phyloP scores from a whole-genome alignment of 495 filamentous ascomycete genomes.

The Astrothelium macrocarpum region DNA sequence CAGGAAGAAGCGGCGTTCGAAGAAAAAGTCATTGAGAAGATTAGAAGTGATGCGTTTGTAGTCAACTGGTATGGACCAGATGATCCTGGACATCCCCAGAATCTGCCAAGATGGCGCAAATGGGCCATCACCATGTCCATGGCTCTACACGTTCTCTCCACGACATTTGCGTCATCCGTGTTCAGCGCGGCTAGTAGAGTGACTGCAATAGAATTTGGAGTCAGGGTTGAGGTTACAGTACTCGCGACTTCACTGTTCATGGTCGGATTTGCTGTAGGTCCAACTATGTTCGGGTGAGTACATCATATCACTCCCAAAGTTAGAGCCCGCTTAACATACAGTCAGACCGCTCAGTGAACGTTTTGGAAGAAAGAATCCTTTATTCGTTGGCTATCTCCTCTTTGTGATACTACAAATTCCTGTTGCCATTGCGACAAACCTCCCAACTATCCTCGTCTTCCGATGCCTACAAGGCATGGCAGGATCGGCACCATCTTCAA shows the following conservation, averaged over 20 bases:
- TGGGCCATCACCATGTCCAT: constrained; percentile 31
- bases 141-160: constrained; percentile 46
- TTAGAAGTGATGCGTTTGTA: constrained; percentile 2
- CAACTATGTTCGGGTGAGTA: constrained; percentile 11
- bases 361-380: constrained; percentile 46
- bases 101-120: constrained; percentile 19
- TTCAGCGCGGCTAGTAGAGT: constrained; percentile 43
- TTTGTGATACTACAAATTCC: constrained; percentile 55
- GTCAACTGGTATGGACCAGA: constrained; percentile 9
- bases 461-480: constrained; percentile 42
- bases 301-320: background rate
- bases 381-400: constrained; percentile 46
- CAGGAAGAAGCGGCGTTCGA: background rate
- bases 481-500: constrained; percentile 52
- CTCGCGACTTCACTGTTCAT: constrained; percentile 46
- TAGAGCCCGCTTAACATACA: background rate
- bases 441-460: constrained; percentile 49
- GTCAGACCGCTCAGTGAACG: constrained; percentile 46
- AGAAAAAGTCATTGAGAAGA: constrained; percentile 1
- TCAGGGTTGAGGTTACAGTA: constrained; percentile 40
- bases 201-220: constrained; percentile 39
- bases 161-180: constrained; percentile 50
- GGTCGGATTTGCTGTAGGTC: constrained; percentile 24
- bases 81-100: constrained; percentile 25
- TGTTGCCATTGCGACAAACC: constrained; percentile 50